Evolutionary conservation across 805 yeast species (phyloP).

Genomic region (Debaryomyces hansenii): DNA sequence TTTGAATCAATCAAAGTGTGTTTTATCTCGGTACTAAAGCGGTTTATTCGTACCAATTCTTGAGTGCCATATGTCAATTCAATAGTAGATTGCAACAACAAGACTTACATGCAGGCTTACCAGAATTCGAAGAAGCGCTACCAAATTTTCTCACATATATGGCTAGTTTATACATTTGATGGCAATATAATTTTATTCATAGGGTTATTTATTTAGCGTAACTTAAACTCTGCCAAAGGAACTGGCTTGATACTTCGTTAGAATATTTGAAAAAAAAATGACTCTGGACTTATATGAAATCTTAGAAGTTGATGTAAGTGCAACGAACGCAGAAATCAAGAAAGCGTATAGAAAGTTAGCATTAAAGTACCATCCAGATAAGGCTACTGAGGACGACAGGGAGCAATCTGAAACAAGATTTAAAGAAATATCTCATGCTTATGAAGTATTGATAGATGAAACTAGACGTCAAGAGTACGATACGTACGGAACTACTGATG

Average conservation of each 20-base stretch:
- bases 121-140: neutral
- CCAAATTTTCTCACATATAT: neutral
- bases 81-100: too few species aligned
- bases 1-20: too few species aligned
- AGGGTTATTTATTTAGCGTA: too few species aligned
- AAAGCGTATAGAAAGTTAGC: slow-evolving; percentile 87
- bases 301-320: slow-evolving; percentile 65
- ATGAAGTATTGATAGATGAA: slow-evolving; percentile 78
- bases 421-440: slow-evolving; percentile 84
- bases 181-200: neutral
- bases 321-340: slow-evolving; percentile 71
- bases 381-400: slow-evolving; percentile 66
- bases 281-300: slow-evolving; percentile 53
- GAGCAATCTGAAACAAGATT: slow-evolving; percentile 73
- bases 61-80: neutral
- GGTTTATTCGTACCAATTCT: too few species aligned
- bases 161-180: neutral
- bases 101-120: neutral
- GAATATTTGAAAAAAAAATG: slow-evolving; percentile 6
- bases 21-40: too few species aligned
- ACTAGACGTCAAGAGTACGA: slow-evolving; percentile 60
- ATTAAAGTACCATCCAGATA: slow-evolving; percentile 84
- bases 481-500: slow-evolving; percentile 47
- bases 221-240: too few species aligned
- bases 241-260: too few species aligned